These are phyloP conservation scores for Manihot esculenta DNA, from an alignment of 441 rosid genomes.

Conservation along the genomic window DNA sequence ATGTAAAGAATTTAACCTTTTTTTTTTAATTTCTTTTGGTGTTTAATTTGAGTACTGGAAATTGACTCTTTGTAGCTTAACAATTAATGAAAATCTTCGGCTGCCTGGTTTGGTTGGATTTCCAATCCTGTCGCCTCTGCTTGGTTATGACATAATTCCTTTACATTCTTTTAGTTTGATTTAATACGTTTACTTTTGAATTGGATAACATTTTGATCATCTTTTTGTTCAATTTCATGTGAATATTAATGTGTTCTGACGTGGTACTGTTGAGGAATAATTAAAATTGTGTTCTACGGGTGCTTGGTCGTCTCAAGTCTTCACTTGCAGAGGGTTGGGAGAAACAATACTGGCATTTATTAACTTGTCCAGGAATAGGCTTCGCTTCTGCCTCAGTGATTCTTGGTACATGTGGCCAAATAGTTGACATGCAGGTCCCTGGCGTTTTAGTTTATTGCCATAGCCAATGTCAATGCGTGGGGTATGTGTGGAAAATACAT, in stretches of 20 bases:
- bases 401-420: neutral
- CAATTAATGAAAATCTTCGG: too few species aligned
- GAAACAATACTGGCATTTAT: slow-evolving; percentile 19
- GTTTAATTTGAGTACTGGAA: neutral
- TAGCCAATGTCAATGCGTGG: too few species aligned
- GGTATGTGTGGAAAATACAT: too few species aligned
- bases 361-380: neutral
- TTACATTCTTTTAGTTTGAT: neutral
- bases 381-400: neutral
- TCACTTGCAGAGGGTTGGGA: neutral
- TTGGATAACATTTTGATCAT: neutral
- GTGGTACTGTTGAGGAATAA: neutral
- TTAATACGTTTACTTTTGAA: neutral
- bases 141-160: neutral
- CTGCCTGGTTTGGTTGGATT: neutral
- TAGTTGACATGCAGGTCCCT: slow-evolving; percentile 3
- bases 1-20: neutral
- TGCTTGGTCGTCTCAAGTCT: neutral
- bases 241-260: neutral
- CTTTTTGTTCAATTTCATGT: neutral
- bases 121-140: neutral
- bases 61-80: too few species aligned
- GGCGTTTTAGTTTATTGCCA: too few species aligned
- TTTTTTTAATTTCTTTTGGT: neutral
- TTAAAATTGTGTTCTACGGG: neutral